A percentile compares a stretch with the other conserved stretches of the same genome.
phyloP scores from a whole-genome alignment of 495 filamentous ascomycete species.

The Penicillium verhagenii region DNA sequence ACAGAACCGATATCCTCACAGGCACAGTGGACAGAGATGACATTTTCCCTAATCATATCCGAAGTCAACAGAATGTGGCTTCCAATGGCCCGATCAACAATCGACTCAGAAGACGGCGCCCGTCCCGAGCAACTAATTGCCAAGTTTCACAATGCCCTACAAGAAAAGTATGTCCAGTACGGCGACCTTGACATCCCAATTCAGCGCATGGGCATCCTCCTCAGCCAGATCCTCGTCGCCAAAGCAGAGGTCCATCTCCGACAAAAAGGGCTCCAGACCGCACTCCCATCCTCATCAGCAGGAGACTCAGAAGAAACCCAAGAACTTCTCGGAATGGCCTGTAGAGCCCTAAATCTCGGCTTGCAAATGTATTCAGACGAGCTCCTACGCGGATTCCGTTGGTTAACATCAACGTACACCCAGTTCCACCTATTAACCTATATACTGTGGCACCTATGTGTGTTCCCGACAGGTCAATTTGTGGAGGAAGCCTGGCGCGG shows the following conservation, averaged over 20 bases:
- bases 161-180: slow-evolving; percentile 24
- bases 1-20: slow-evolving; percentile 5
- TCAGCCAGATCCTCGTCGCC: slow-evolving; percentile 20
- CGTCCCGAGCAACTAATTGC: slow-evolving; percentile 16
- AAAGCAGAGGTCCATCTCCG: slow-evolving; percentile 28
- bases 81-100: slow-evolving; percentile 1
- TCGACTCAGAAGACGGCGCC: slow-evolving; percentile 6
- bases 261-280: slow-evolving; percentile 22
- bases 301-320: slow-evolving; percentile 5
- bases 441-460: slow-evolving; percentile 33
- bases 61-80: slow-evolving; percentile 25
- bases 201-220: slow-evolving; percentile 26
- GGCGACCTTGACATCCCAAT: slow-evolving; percentile 33
- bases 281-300: slow-evolving; percentile 1
- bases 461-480: slow-evolving; percentile 3
- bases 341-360: slow-evolving; percentile 18
- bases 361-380: slow-evolving; percentile 26
- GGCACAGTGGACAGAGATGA: slow-evolving; percentile 29
- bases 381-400: slow-evolving; percentile 27
- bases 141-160: slow-evolving; percentile 18
- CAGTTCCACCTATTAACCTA: slow-evolving; percentile 33
- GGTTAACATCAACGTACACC: slow-evolving; percentile 28
- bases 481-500: slow-evolving; percentile 4
- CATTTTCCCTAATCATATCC: slow-evolving; percentile 32
- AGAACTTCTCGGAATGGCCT: slow-evolving; percentile 18